Base-by-base conservation (phyloP, 192 early-diverging fungal genomes). In the Coemansia sp. region DNA sequence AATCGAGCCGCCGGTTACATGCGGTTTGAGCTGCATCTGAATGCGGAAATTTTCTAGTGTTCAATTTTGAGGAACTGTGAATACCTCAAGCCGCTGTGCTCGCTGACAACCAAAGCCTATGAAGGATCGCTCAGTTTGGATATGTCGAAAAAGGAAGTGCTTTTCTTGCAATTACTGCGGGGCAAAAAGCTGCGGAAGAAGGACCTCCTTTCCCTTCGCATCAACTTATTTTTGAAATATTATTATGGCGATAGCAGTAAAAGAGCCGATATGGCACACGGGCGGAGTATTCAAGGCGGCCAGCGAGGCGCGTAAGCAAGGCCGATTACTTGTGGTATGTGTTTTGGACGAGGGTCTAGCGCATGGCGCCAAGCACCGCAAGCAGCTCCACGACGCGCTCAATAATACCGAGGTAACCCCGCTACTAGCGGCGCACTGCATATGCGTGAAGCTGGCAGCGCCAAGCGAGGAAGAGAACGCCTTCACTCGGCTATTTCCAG, bases 241-340 rank as follows among this genome's bases (percentile, higher is more conserved):
- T 16, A 5, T n/a, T 19, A 50, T 34, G 31, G 31, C 13, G 2
- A 57, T 16, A n/a, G 6, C 54, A n/a, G 14, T 10, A 34, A 16
- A n/a, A 33, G 54, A 34, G 6, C 54, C 54, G 5, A 34, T 57
- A 17, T 57, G 54, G 54, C 31, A 34, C 5, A 57, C 54, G 0
- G 54, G 16, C 54, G 54, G 54, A 10, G 54, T 57, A 17, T 57
- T 57, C 54, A 16, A 57, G 33, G 54, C 54, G 17, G 54, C 54
- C 14, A 33, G 54, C 14, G 27, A 34, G 14, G 54, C 54, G 7
- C 54, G 31, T 33, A 33, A 31, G 16, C 54, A 57, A 17, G 31
- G 31, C 16, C 54, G 54, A 3, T 4, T 57, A 6, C 54, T 57
- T 16, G 14, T 57, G 17, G 54, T 57, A 5, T 57, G 54, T 16